Evolutionary conservation across 345 rosid genomes (phyloP), one percentile per base, ranked within the genome.

Genomic region (Salix brachista): DNA sequence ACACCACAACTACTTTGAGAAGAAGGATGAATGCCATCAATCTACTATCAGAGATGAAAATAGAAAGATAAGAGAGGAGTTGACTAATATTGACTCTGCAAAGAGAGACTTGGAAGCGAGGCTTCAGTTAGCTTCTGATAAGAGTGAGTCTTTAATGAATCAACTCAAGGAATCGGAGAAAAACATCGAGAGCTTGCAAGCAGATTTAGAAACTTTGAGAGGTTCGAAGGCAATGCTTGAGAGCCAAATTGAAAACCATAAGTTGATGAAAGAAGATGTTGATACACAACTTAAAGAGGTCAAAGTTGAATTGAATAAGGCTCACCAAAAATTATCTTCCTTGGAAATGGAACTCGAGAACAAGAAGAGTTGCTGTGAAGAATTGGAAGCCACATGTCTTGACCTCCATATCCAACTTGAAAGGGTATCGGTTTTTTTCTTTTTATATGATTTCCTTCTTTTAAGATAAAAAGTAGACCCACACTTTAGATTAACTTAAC

Each of bases 341-440:
- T 67, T 84, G 73, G 88, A 87, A 77, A 85, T 73, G 76, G 85
- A 88, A 77, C 74, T 85, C 75, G 90, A 85, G 73, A 82, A 84
- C 70, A 82, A 78, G 73, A 79, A 11, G 54, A 80, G 74, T 77
- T 76, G 87, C 84, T 87, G 78, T 76, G 87, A 85, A 71, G 91
- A 86, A 69, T 72, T 85, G 70, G 91, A 84, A 81, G 80, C 81
- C 37, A 79, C 86, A 26, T 75, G 86, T 81, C 86, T 85, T 71
- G 87, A 89, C 26, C 76, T 79, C 23, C 89, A 82, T 76, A 83
- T 81, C 62, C 87, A 86, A 75, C 84, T 73, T 65, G 87, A 91
- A 76, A 88, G 96, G 96, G 96, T 89, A 86, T 39, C 14, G 30
- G 23, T 34, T 32, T 34, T 34, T 34, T 34, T 34, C 0, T 19